These are phyloP conservation scores for Xylaria hypoxylon DNA, from an alignment of 2,329 filamentous ascomycete species.

Conservation along the genomic window DNA sequence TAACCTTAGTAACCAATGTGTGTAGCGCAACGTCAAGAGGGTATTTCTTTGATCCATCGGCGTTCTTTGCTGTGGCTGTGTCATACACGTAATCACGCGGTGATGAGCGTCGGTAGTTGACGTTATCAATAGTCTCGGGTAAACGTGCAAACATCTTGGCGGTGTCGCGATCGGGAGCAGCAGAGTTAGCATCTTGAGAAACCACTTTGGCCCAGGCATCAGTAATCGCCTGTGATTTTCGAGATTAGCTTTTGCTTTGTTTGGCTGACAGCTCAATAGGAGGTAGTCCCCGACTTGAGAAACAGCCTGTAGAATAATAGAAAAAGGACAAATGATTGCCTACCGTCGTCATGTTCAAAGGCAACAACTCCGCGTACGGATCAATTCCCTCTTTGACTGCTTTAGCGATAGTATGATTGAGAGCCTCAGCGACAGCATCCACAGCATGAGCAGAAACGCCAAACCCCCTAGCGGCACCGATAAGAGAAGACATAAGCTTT, in stretches of 20 bases:
- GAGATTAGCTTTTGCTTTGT: constrained; percentile 5
- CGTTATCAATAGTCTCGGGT: constrained; percentile 59
- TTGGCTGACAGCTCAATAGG: not conserved
- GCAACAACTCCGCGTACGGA: constrained; percentile 29
- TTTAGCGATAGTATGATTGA: constrained; percentile 17
- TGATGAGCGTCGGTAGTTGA: constrained; percentile 60
- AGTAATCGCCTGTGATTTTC: not conserved
- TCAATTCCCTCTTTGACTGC: constrained; percentile 9
- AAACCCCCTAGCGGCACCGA: constrained; percentile 27
- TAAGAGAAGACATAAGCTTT: constrained; percentile 30
- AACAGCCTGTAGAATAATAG: not conserved
- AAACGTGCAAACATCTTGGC: constrained; percentile 53
- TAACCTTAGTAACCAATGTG: constrained; percentile 56
- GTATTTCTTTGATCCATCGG: constrained; percentile 59
- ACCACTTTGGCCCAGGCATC: constrained; percentile 18
- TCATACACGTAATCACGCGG: constrained; percentile 61
- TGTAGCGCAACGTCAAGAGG: constrained; percentile 52
- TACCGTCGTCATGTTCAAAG: constrained; percentile 29
- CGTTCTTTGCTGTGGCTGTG: constrained; percentile 53
- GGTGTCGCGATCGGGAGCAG: constrained; percentile 25
- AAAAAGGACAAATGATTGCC: not conserved
- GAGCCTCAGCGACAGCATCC: not conserved
- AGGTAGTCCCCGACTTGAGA: not conserved
- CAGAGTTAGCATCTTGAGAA: constrained; percentile 24
- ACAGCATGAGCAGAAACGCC: not conserved